Conservation (phyloP, 1,284 basidiomycete genomes). For the Cryptococcus jaspeensis region DNA sequence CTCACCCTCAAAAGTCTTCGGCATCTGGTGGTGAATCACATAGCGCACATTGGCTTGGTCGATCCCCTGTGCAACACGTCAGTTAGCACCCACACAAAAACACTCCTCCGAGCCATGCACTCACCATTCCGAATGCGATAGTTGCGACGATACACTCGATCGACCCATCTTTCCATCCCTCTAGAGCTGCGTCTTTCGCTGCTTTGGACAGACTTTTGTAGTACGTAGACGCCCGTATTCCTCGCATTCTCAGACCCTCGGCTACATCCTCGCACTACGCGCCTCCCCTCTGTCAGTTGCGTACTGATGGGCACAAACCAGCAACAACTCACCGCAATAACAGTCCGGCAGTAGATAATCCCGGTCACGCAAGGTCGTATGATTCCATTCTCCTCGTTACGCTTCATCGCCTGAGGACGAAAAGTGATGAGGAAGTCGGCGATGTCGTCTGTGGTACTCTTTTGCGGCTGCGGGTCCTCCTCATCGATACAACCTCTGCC, state of each 20-base stretch:
- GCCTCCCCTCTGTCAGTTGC: neutral
- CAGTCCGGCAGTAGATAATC: conserved; percentile 70
- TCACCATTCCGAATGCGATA: conserved; percentile 75
- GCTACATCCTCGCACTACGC: conserved; percentile 65
- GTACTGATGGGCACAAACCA: neutral
- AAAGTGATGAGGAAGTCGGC: conserved; percentile 60
- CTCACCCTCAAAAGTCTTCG: conserved; percentile 76
- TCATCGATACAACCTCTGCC: conserved; percentile 11
- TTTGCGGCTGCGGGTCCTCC: conserved; percentile 4
- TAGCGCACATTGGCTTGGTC: conserved; percentile 78
- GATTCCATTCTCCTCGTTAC: conserved; percentile 27
- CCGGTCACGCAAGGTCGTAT: conserved; percentile 62
- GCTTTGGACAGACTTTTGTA: conserved; percentile 62
- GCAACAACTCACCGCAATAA: conserved; percentile 15
- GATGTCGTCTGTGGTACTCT: conserved; percentile 56
- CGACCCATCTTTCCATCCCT: conserved; percentile 52
- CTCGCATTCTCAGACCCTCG: conserved; percentile 61
- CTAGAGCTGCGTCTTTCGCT: conserved; percentile 60
- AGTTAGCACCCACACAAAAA: neutral
- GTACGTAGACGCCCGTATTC: conserved; percentile 70
- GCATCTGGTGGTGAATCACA: conserved; percentile 62
- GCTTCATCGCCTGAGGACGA: conserved; percentile 19
- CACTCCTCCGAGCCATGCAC: neutral
- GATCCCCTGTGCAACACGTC: conserved; percentile 58
- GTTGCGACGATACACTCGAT: conserved; percentile 59